Percentiles rank a stretch among this genome's conserved stretches.
Evolutionary conservation across 257 asterid species (phyloP).

Genomic region (Nicotiana benthamiana): DNA sequence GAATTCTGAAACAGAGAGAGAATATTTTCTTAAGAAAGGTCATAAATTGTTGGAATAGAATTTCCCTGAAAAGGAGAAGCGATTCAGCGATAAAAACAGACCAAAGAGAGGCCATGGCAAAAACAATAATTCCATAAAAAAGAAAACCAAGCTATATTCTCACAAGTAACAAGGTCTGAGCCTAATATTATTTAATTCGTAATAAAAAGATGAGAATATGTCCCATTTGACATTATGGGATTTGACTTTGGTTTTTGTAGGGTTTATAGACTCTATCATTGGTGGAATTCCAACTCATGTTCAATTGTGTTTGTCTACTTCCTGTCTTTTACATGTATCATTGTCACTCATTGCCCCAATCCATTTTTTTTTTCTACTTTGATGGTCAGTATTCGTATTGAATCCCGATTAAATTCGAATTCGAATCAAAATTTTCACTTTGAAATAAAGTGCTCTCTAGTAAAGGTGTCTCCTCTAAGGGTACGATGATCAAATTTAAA

Average conservation of each 20-base stretch:
- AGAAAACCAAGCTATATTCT: background rate
- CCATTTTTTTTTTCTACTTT: background rate
- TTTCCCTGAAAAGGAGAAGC: background rate
- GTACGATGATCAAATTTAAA: too few relatives aligned
- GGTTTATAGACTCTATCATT: slow-evolving; percentile 12
- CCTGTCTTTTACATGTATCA: slow-evolving; percentile 20
- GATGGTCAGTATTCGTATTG: too few relatives aligned
- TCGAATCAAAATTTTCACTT: too few relatives aligned
- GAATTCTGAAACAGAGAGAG: background rate
- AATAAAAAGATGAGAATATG: background rate
- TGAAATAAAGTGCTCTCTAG: too few relatives aligned
- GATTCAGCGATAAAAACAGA: background rate
- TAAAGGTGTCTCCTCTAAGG: too few relatives aligned
- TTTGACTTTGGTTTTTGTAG: slow-evolving; percentile 25
- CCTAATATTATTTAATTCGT: background rate
- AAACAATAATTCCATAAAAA: background rate
- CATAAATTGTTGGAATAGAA: background rate
- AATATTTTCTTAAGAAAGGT: background rate
- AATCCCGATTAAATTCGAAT: too few relatives aligned
- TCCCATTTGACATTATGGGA: slow-evolving; percentile 8
- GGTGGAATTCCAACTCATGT: slow-evolving; percentile 65
- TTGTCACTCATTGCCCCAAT: slow-evolving; percentile 21
- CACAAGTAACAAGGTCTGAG: background rate
- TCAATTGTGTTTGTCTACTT: slow-evolving; percentile 34
- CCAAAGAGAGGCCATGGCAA: background rate